Conservation (phyloP, 345 rosid genomes). For the Turritis glabra region DNA sequence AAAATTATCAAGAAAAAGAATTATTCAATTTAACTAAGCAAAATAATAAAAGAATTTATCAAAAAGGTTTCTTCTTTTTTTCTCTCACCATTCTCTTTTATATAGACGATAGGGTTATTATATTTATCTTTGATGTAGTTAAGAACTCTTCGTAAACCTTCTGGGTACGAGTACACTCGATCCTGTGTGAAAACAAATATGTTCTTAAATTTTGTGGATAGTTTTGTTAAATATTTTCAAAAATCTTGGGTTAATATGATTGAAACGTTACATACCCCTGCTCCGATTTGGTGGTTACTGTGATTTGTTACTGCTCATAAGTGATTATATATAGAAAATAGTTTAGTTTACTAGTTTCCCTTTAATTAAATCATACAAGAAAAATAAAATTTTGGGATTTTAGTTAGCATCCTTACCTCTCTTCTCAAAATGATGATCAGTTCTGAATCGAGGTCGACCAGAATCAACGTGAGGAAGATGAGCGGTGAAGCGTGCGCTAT, state of each 20-base stretch:
- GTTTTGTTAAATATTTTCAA: background rate
- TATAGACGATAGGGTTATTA: conserved; percentile 45
- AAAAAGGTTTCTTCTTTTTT: too few species aligned
- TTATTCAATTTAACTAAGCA: background rate
- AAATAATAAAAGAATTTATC: too few species aligned
- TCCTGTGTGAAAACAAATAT: background rate
- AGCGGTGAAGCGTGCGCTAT: background rate
- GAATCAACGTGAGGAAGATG: conserved; percentile 12
- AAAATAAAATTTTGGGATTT: background rate
- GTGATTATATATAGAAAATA: background rate
- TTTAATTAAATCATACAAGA: background rate
- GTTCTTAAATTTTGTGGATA: background rate
- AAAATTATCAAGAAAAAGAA: background rate
- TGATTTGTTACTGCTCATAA: conserved; percentile 13
- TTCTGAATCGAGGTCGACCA: conserved; percentile 5
- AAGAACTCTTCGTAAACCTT: conserved; percentile 26
- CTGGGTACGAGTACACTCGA: background rate
- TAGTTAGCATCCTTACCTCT: background rate
- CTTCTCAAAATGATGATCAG: conserved; percentile 13
- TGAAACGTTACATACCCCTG: conserved; percentile 18
- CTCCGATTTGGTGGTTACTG: conserved; percentile 26
- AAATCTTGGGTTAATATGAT: background rate
- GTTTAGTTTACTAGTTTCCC: background rate
- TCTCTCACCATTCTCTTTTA: conserved; percentile 53
- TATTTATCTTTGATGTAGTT: conserved; percentile 44